Percentiles rank a stretch among this genome's conserved stretches.
These are phyloP conservation scores for Melampsora americana DNA, from an alignment of 1,284 basidiomycete genomes.

Conservation along the genomic window DNA sequence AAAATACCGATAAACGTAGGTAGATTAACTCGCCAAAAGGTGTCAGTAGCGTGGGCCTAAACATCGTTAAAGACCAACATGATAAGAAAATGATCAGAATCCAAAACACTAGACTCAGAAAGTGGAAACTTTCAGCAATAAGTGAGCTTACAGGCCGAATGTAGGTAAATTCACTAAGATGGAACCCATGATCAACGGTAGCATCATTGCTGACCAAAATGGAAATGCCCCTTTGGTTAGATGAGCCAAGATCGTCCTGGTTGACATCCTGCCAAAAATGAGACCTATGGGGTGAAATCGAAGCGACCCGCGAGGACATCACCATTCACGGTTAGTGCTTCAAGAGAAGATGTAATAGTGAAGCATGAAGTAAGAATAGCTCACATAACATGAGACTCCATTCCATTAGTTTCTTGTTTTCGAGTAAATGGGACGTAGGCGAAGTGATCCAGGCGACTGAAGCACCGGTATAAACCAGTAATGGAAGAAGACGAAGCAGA, in stretches of 20 bases:
- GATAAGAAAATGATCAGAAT: no score
- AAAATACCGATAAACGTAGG: slow-evolving; percentile 36
- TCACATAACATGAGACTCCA: slow-evolving; percentile 33
- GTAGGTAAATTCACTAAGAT: slow-evolving; percentile 31
- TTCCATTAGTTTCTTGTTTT: slow-evolving; percentile 33
- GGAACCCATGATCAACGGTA: slow-evolving; percentile 28
- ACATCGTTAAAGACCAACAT: not conserved
- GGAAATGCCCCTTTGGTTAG: slow-evolving; percentile 36
- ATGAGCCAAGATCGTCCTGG: slow-evolving; percentile 36
- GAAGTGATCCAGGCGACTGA: slow-evolving; percentile 35
- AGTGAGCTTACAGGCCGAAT: slow-evolving; percentile 24
- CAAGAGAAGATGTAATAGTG: not conserved
- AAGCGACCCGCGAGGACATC: not conserved
- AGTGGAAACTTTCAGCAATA: not conserved
- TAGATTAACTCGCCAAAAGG: slow-evolving; percentile 37
- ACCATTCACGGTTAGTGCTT: no score
- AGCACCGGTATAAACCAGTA: slow-evolving; percentile 21
- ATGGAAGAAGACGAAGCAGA: slow-evolving; percentile 19
- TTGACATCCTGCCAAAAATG: slow-evolving; percentile 38
- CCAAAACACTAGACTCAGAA: no score
- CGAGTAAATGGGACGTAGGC: slow-evolving; percentile 23
- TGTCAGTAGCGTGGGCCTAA: slow-evolving; percentile 29
- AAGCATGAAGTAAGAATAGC: not conserved
- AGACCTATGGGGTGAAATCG: slow-evolving; percentile 12
- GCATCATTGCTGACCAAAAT: slow-evolving; percentile 27